Conservation (phyloP, 257 asterid species). For the Solanum chiquidenum region DNA sequence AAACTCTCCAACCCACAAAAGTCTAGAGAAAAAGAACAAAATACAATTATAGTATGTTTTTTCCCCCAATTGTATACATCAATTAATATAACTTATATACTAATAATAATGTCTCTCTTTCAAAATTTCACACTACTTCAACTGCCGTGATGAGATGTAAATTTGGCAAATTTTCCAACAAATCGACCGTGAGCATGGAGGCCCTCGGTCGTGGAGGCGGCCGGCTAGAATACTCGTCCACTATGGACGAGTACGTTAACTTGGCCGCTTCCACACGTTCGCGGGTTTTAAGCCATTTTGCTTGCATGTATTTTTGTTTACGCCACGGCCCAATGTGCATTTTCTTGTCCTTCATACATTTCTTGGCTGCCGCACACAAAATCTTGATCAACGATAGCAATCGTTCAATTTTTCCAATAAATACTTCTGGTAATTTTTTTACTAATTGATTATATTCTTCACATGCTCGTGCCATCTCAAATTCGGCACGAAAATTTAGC, state of each 20-base stretch:
- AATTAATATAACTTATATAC: not conserved
- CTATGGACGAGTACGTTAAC: conserved; percentile 12
- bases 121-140: conserved; percentile 43
- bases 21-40: not conserved
- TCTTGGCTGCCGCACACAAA: conserved; percentile 59
- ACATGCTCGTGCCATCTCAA: conserved; percentile 77
- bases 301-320: conserved; percentile 81
- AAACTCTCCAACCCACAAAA: not conserved
- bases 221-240: conserved; percentile 15
- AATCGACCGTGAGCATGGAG: conserved; percentile 61
- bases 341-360: conserved; percentile 81
- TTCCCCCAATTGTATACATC: not conserved
- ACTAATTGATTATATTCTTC: conserved; percentile 62
- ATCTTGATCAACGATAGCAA: conserved; percentile 51
- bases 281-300: conserved; percentile 65
- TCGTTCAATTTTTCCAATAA: conserved; percentile 69
- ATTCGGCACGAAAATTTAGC: conserved; percentile 53
- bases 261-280: conserved; percentile 26
- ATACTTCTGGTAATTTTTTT: conserved; percentile 48
- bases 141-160: conserved; percentile 44
- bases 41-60: not conserved
- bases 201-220: conserved; percentile 35
- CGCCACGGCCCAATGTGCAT: conserved; percentile 97
- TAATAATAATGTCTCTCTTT: not conserved
- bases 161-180: conserved; percentile 41